phyloP scores from a whole-genome alignment of 177 flowering plant species.

The Vitis hybrid region DNA sequence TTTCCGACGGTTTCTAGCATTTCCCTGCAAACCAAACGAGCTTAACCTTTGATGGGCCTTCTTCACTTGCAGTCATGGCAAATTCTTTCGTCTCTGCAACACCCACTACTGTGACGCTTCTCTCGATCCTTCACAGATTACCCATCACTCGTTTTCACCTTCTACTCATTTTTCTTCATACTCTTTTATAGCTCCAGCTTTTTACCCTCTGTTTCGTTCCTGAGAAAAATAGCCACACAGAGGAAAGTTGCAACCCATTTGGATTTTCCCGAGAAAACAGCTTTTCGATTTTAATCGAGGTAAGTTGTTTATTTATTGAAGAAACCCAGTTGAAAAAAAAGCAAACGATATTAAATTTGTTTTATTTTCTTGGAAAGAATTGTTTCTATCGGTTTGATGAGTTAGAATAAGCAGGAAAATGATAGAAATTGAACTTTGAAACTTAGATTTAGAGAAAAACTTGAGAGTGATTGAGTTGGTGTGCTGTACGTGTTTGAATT shows the following conservation, averaged over 20 bases:
- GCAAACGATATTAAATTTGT: not conserved
- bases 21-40: not conserved
- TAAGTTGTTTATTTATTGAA: not conserved
- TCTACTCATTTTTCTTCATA: constrained; percentile 66
- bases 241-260: not conserved
- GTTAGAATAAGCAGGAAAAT: not conserved
- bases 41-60: constrained; percentile 30
- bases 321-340: not conserved
- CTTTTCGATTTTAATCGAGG: not conserved
- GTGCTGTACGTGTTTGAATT: not conserved
- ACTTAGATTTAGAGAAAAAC: not conserved
- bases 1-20: not conserved
- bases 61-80: constrained; percentile 18
- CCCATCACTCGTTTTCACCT: constrained; percentile 64
- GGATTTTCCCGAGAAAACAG: not conserved
- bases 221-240: not conserved
- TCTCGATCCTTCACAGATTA: constrained; percentile 22
- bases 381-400: not conserved
- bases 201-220: constrained; percentile 4
- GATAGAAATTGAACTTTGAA: not conserved
- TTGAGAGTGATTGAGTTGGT: not conserved
- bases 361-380: not conserved
- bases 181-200: constrained; percentile 49
- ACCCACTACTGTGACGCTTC: not conserved
- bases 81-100: not conserved